phyloP scores from a whole-genome alignment of 2,329 filamentous ascomycete genomes.

The Cadophora malorum region DNA sequence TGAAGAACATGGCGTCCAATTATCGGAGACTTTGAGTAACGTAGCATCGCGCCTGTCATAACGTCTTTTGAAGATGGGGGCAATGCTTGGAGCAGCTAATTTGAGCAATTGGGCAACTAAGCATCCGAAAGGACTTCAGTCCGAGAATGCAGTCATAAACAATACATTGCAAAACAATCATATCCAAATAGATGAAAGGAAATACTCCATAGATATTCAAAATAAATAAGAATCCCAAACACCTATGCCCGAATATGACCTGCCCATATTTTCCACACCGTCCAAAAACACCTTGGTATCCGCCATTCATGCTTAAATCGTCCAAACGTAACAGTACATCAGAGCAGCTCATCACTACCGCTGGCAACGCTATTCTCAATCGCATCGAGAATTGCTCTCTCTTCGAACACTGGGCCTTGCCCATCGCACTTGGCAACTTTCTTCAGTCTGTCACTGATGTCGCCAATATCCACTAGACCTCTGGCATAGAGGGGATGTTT shows the following conservation, averaged over 20 bases:
- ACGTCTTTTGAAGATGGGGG: not conserved
- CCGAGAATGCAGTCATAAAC: not conserved
- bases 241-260: constrained; percentile 16
- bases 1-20: constrained; percentile 9
- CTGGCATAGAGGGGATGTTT: constrained; percentile 76
- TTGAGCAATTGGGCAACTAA: constrained; percentile 7
- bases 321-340: constrained; percentile 23
- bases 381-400: constrained; percentile 72
- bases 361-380: constrained; percentile 80
- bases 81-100: not conserved
- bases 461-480: constrained; percentile 80
- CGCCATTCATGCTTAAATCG: constrained; percentile 17
- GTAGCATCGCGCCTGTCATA: not conserved
- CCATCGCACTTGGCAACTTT: constrained; percentile 81
- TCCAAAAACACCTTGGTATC: constrained; percentile 28
- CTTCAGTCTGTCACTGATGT: constrained; percentile 82
- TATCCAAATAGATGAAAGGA: not conserved
- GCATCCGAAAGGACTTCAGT: constrained; percentile 1
- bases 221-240: constrained; percentile 16
- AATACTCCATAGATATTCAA: not conserved
- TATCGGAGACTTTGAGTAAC: constrained; percentile 8
- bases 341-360: constrained; percentile 74
- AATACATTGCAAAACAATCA: not conserved
- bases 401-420: constrained; percentile 86
- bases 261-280: constrained; percentile 19